phyloP scores from a whole-genome alignment of 2,329 filamentous ascomycete genomes.

The Alternaria angustiovoidea region DNA sequence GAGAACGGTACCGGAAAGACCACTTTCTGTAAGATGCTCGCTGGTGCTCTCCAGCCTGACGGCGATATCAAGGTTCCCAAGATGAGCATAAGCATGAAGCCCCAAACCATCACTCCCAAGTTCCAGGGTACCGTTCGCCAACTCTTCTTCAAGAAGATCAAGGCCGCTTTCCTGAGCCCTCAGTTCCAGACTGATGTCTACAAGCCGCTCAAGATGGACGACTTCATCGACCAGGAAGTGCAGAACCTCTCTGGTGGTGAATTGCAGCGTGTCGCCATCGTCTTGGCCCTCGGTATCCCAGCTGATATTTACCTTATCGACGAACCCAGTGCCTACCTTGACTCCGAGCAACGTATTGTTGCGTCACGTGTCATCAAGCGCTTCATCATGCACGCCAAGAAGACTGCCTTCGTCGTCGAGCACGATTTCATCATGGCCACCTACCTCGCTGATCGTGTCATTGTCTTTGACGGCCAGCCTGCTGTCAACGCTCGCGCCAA shows the following conservation, averaged over 20 bases:
- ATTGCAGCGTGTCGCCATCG: constrained; percentile 98
- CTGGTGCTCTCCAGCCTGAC: constrained; percentile 92
- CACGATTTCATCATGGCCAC: constrained; percentile 99
- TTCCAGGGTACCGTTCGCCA: constrained; percentile 96
- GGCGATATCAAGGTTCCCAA: constrained; percentile 78
- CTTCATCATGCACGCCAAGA: constrained; percentile 99
- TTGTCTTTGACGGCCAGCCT: constrained; percentile 96
- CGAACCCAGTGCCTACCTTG: constrained; percentile 84
- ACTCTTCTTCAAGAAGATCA: constrained; percentile 99
- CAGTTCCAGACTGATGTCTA: constrained; percentile 99
- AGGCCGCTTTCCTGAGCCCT: constrained; percentile 91
- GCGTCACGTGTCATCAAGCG: constrained; percentile 98
- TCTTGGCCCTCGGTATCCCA: constrained; percentile 91
- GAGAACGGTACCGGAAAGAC: constrained; percentile 99
- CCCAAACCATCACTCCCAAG: constrained; percentile 98
- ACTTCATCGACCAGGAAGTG: constrained; percentile 99
- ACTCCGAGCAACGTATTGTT: constrained; percentile 98
- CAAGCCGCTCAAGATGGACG: constrained; percentile 98
- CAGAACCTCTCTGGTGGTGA: constrained; percentile 99
- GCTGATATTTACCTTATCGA: constrained; percentile 99
- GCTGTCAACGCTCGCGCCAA: constrained; percentile 89
- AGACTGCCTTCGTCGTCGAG: constrained; percentile 98
- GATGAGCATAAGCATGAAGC: constrained; percentile 99
- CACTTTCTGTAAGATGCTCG: constrained; percentile 96
- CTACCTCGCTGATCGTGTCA: constrained; percentile 88